These are phyloP conservation scores for Malassezia restricta DNA, from an alignment of 1,284 basidiomycete genomes.

Conservation along the genomic window DNA sequence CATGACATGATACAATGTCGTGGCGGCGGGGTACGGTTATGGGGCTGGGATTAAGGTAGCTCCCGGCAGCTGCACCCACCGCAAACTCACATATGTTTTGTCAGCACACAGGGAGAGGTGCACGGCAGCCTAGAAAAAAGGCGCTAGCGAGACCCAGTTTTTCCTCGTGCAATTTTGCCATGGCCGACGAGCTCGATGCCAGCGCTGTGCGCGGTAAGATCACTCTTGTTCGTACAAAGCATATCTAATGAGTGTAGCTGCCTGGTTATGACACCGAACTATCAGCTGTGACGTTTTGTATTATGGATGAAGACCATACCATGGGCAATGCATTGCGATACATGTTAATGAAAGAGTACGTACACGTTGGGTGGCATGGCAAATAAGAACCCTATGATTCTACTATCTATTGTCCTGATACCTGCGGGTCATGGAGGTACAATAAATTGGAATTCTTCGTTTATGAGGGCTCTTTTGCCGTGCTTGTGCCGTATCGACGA, in stretches of 20 bases:
- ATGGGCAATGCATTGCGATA: conserved; percentile 85
- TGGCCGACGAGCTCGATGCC: conserved; percentile 13
- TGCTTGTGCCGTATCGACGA: neutral
- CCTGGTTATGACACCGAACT: conserved; percentile 66
- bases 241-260: conserved; percentile 29
- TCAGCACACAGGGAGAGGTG: neutral
- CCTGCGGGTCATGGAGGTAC: conserved; percentile 26
- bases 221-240: conserved; percentile 1
- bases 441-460: conserved; percentile 47
- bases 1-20: conserved; percentile 9
- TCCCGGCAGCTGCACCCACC: neutral
- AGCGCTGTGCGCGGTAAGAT: conserved; percentile 13
- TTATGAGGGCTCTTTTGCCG: conserved; percentile 34
- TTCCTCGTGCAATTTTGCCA: neutral
- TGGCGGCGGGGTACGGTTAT: neutral
- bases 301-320: conserved; percentile 86
- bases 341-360: conserved; percentile 99
- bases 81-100: neutral
- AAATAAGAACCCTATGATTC: conserved; percentile 3
- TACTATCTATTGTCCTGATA: conserved; percentile 13
- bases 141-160: neutral
- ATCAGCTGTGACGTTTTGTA: conserved; percentile 79
- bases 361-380: conserved; percentile 2
- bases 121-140: neutral
- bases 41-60: neutral